Evolutionary conservation across 140 eudicot genomes (phyloP).

Genomic region (Senecio squalidus): DNA sequence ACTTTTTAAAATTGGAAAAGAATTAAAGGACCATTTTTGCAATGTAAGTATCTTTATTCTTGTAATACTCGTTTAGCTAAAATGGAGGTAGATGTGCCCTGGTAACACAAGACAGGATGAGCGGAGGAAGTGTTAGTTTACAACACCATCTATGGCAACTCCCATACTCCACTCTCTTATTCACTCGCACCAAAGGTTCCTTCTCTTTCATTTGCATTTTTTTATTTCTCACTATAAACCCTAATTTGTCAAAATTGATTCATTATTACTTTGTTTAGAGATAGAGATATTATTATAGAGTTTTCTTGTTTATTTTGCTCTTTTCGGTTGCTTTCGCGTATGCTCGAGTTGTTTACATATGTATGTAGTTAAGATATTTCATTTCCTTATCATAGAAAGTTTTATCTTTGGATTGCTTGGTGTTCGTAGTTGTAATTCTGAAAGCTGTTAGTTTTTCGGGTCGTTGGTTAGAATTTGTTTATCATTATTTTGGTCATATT

Average conservation of each 20-base stretch:
- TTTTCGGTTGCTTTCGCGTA: too few relatives aligned
- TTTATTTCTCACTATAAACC: not conserved
- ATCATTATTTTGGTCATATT: too few relatives aligned
- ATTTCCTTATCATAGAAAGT: not conserved
- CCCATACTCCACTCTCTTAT: slow-evolving; percentile 41
- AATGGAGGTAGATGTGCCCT: too few relatives aligned
- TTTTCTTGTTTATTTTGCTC: too few relatives aligned
- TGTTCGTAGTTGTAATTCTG: too few relatives aligned
- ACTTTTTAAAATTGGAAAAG: not conserved
- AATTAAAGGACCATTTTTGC: too few relatives aligned
- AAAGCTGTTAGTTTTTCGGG: too few relatives aligned
- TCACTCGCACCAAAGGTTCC: slow-evolving; percentile 43
- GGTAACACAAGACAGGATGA: slow-evolving; percentile 10
- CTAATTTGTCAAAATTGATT: slow-evolving; percentile 2
- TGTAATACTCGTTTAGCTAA: too few relatives aligned
- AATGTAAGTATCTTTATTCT: too few relatives aligned
- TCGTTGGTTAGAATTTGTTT: too few relatives aligned
- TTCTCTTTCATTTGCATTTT: not conserved
- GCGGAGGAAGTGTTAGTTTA: slow-evolving; percentile 39
- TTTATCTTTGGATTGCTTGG: not conserved
- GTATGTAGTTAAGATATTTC: not conserved
- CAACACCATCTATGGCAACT: slow-evolving; percentile 43
- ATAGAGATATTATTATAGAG: too few relatives aligned
- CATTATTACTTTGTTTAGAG: too few relatives aligned
- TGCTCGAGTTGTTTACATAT: not conserved